Conservation (phyloP, 306 rosid genomes). For the Crotalaria pallida region DNA sequence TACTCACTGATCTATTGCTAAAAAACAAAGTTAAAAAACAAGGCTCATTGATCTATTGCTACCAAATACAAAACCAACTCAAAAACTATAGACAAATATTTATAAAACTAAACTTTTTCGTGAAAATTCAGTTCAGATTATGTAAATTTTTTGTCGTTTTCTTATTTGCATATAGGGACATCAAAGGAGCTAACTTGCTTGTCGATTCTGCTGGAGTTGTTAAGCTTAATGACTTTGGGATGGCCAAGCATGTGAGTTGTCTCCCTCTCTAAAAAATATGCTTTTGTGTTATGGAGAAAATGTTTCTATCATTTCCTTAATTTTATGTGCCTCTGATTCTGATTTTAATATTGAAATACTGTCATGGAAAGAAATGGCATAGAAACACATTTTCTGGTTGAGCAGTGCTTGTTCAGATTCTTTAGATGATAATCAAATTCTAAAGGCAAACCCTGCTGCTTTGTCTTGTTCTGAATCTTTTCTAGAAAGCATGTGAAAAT, state of each 20-base stretch:
- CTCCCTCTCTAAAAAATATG: neutral
- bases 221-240: slow-evolving; percentile 92
- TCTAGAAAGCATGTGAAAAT: too few relatives aligned
- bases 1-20: too few relatives aligned
- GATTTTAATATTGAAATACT: neutral
- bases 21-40: too few relatives aligned
- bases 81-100: neutral
- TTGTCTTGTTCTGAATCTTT: too few relatives aligned
- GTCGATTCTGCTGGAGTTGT: slow-evolving; percentile 82
- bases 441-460: too few relatives aligned
- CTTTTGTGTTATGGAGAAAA: neutral
- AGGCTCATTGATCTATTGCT: too few relatives aligned
- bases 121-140: slow-evolving; percentile 1
- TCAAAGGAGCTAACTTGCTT: slow-evolving; percentile 89
- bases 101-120: neutral
- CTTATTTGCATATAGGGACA: slow-evolving; percentile 49
- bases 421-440: too few relatives aligned
- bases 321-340: neutral
- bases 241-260: too few relatives aligned
- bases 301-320: neutral
- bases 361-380: neutral
- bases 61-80: too few relatives aligned
- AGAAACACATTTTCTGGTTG: too few relatives aligned
- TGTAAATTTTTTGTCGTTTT: neutral
- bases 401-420: too few relatives aligned